Percentiles rank a stretch among this genome's conserved stretches.
Evolutionary conservation across 1,284 basidiomycete species (phyloP).

Genomic region (Meripilus lineatus): DNA sequence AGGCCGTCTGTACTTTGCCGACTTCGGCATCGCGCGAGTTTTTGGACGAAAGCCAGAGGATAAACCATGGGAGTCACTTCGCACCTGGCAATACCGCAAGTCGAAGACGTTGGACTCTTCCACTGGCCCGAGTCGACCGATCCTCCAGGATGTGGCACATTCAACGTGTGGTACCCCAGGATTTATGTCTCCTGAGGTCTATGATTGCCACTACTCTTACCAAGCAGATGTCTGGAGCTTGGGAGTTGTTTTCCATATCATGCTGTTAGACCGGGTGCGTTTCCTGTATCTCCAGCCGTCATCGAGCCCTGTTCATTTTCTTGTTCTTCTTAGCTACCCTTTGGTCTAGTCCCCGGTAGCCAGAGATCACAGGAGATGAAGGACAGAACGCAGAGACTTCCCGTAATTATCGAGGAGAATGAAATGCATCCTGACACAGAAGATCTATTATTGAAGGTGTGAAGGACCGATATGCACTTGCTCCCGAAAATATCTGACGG

Average conservation of each 20-base stretch:
- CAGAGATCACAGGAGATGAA: slow-evolving; percentile 16
- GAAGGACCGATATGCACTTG: neutral
- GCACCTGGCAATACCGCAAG: slow-evolving; percentile 20
- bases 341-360: slow-evolving; percentile 14
- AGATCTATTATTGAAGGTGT: slow-evolving; percentile 16
- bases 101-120: slow-evolving; percentile 36
- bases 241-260: slow-evolving; percentile 59
- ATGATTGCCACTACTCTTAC: slow-evolving; percentile 7
- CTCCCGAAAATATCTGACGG: too few species aligned
- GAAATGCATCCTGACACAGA: slow-evolving; percentile 12
- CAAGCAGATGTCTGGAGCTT: slow-evolving; percentile 65
- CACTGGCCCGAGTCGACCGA: neutral
- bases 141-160: slow-evolving; percentile 1
- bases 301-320: neutral
- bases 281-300: neutral
- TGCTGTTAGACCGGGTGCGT: slow-evolving; percentile 58
- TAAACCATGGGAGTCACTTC: slow-evolving; percentile 13
- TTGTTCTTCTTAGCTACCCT: slow-evolving; percentile 17
- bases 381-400: slow-evolving; percentile 12
- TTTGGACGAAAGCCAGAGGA: slow-evolving; percentile 39
- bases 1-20: slow-evolving; percentile 49
- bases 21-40: slow-evolving; percentile 60
- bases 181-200: slow-evolving; percentile 61
- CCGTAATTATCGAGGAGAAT: slow-evolving; percentile 10
- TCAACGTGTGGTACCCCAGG: slow-evolving; percentile 46